phyloP scores from a whole-genome alignment of 306 rosid genomes.

The Cucurbita moschata region DNA sequence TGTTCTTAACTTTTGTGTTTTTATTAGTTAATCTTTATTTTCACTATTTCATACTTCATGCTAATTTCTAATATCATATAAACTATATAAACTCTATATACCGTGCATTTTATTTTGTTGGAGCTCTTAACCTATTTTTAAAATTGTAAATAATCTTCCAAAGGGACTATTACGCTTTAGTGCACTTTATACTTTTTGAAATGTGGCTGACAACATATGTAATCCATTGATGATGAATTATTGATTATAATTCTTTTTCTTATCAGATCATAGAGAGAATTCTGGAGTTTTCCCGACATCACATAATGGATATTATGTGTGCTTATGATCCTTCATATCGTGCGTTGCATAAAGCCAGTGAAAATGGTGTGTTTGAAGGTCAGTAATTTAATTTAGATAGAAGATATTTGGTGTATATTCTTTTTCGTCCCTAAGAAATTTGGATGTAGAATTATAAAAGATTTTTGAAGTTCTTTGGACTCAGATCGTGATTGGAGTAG shows the following conservation, averaged over 20 bases:
- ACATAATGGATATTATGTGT: conserved; percentile 86
- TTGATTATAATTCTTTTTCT: background rate
- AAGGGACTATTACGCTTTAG: background rate
- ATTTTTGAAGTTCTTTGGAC: background rate
- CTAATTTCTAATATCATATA: background rate
- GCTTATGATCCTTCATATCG: conserved; percentile 88
- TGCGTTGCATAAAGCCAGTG: conserved; percentile 75
- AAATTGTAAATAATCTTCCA: background rate
- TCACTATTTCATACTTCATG: background rate
- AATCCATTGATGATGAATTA: background rate
- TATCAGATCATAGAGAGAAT: conserved; percentile 84
- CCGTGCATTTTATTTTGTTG: background rate
- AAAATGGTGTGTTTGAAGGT: conserved; percentile 68
- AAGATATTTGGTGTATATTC: background rate
- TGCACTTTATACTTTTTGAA: background rate
- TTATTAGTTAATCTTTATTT: background rate
- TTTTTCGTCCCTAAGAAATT: background rate
- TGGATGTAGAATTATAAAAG: background rate
- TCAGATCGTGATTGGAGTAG: background rate
- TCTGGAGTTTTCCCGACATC: conserved; percentile 86
- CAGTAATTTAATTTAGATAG: conserved; percentile 8
- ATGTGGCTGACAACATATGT: background rate
- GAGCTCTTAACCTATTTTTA: background rate
- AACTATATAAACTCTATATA: background rate
- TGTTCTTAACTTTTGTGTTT: background rate